Conservation (phyloP, 2,329 filamentous ascomycete genomes). For the Pseudonectria buxi region DNA sequence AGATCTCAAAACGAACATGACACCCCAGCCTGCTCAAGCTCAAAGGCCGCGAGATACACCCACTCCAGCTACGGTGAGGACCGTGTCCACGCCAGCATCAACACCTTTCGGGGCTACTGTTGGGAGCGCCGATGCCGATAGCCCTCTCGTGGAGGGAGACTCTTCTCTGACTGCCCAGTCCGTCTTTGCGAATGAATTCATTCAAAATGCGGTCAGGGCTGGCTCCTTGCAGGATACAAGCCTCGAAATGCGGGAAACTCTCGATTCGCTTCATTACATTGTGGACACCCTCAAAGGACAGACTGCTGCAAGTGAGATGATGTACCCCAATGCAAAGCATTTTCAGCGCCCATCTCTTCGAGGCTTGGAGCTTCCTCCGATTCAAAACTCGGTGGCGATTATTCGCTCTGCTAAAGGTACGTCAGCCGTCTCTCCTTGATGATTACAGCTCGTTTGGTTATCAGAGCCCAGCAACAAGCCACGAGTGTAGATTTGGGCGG, state of each 20-base stretch:
- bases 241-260: conserved; percentile 28
- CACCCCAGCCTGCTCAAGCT: conserved; percentile 7
- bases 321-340: conserved; percentile 15
- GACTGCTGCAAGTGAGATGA: conserved; percentile 17
- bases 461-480: too few species aligned
- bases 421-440: conserved; percentile 1
- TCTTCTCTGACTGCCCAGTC: conserved; percentile 41
- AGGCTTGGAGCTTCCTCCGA: conserved; percentile 15
- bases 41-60: conserved; percentile 11
- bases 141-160: conserved; percentile 35
- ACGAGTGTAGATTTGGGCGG: too few species aligned
- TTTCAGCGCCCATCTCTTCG: conserved; percentile 14
- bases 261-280: conserved; percentile 28
- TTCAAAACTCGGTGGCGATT: conserved; percentile 16
- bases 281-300: conserved; percentile 19
- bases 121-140: conserved; percentile 14
- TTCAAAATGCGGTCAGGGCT: conserved; percentile 30
- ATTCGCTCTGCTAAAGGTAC: conserved; percentile 16
- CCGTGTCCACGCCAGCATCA: conserved; percentile 9
- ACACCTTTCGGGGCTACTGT: conserved; percentile 13
- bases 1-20: conserved; percentile 24
- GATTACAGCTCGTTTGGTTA: too few species aligned
- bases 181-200: conserved; percentile 39
- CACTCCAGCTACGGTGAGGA: conserved; percentile 6
- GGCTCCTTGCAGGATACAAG: conserved; percentile 20